Percentiles rank a stretch among this genome's conserved stretches.
Evolutionary conservation across 495 filamentous ascomycete species (phyloP).

Genomic region (Aspergillus nidulans): DNA sequence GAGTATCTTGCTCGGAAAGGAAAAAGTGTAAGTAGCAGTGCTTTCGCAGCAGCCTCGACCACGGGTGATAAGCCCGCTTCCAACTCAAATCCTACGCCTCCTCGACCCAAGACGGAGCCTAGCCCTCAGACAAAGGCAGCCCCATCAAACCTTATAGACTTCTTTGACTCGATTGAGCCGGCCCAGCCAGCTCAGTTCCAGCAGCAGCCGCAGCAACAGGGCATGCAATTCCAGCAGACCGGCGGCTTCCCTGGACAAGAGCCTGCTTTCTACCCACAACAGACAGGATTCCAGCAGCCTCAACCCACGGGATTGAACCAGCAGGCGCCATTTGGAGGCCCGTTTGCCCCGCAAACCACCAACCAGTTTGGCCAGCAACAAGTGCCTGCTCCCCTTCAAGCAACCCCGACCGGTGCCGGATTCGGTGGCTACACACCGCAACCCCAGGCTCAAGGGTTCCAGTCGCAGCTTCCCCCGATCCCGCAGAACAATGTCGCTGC

Average conservation of each 20-base stretch:
- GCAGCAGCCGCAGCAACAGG: constrained; percentile 26
- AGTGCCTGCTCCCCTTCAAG: constrained; percentile 47
- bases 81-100: constrained; percentile 15
- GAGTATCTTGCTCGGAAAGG: constrained; percentile 87
- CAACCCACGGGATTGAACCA: constrained; percentile 27
- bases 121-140: constrained; percentile 46
- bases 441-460: constrained; percentile 47
- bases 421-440: constrained; percentile 82
- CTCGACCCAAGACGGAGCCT: constrained; percentile 25
- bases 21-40: constrained; percentile 48
- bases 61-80: constrained; percentile 20
- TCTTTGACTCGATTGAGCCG: constrained; percentile 95
- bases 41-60: constrained; percentile 17
- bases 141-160: constrained; percentile 87
- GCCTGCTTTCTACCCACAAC: constrained; percentile 28
- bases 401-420: constrained; percentile 70
- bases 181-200: constrained; percentile 70
- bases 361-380: constrained; percentile 54
- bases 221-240: constrained; percentile 14
- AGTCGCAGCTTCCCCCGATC: constrained; percentile 51
- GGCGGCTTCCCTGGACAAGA: constrained; percentile 23
- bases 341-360: constrained; percentile 44
- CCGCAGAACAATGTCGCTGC: constrained; percentile 60
- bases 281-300: constrained; percentile 27
- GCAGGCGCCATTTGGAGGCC: constrained; percentile 30